Percentiles rank a stretch among this genome's conserved stretches.
phyloP scores from a whole-genome alignment of 73 alveolate species.

The Stentor roeselii region DNA sequence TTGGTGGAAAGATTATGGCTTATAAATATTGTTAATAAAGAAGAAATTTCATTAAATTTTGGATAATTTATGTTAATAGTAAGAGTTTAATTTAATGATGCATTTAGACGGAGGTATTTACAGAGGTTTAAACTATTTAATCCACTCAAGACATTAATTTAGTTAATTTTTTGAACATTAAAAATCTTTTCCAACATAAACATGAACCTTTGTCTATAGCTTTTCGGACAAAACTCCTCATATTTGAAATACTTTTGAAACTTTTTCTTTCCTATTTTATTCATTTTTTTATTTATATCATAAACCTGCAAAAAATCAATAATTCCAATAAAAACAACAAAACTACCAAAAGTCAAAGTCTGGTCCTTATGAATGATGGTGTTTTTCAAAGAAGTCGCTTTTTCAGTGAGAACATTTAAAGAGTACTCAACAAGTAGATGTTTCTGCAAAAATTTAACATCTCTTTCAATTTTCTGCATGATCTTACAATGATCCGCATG shows the following conservation, averaged over 20 bases:
- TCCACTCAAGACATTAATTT: too few species aligned
- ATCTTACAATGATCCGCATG: neutral
- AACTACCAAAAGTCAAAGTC: too few species aligned
- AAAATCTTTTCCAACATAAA: neutral
- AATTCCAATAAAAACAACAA: neutral
- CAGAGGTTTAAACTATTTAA: too few species aligned
- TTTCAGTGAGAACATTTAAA: neutral
- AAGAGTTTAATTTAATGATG: too few species aligned
- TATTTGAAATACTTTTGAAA: too few species aligned
- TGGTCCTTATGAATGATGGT: neutral
- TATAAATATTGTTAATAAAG: too few species aligned
- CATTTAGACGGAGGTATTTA: too few species aligned
- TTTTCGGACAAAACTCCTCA: neutral
- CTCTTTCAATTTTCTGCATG: neutral
- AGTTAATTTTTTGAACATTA: too few species aligned
- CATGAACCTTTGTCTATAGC: neutral
- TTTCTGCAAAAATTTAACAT: neutral
- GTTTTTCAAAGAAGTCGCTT: neutral
- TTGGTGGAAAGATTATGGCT: too few species aligned
- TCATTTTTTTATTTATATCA: neutral
- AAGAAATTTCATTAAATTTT: too few species aligned
- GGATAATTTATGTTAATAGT: too few species aligned
- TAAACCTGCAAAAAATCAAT: slow-evolving; percentile 7
- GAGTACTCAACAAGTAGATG: neutral
- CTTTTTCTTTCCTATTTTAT: neutral